A percentile compares a stretch with the other conserved stretches of the same genome.
Evolutionary conservation across 2,329 filamentous ascomycete species (phyloP).

Genomic region (Nakataea oryzae): DNA sequence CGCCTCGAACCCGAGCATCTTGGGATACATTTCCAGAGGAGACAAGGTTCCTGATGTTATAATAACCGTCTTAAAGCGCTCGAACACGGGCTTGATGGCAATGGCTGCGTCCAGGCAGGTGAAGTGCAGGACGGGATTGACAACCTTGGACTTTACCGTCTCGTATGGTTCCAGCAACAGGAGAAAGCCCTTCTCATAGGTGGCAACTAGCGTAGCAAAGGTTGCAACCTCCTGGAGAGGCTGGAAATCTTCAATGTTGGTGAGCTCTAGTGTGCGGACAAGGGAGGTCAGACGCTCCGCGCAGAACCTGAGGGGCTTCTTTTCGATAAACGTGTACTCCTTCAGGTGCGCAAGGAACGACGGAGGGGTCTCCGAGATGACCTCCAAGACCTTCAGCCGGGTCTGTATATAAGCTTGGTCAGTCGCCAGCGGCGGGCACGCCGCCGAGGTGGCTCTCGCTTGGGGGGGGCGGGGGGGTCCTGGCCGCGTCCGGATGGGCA

Average conservation of each 20-base stretch:
- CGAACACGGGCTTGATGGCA: slow-evolving; percentile 94
- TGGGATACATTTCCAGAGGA: slow-evolving; percentile 96
- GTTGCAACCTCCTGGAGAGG: slow-evolving; percentile 95
- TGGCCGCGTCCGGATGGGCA: not conserved
- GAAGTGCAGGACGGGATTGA: slow-evolving; percentile 94
- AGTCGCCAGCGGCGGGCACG: not conserved
- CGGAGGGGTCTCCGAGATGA: slow-evolving; percentile 91
- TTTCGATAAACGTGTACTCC: slow-evolving; percentile 95
- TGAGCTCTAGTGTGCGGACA: slow-evolving; percentile 87
- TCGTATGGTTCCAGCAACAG: slow-evolving; percentile 97
- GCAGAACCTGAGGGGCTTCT: slow-evolving; percentile 89
- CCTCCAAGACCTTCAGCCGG: slow-evolving; percentile 94
- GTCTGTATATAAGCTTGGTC: slow-evolving; percentile 50
- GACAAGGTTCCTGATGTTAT: slow-evolving; percentile 98
- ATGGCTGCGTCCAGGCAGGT: slow-evolving; percentile 95
- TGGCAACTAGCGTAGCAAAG: slow-evolving; percentile 90
- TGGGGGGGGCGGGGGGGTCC: not conserved
- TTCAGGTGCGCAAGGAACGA: slow-evolving; percentile 89
- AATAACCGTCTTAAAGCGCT: slow-evolving; percentile 94
- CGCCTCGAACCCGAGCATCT: slow-evolving; percentile 89
- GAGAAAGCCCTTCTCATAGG: slow-evolving; percentile 92
- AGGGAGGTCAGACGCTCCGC: slow-evolving; percentile 90
- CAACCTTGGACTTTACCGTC: slow-evolving; percentile 87
- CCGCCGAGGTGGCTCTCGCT: not conserved
- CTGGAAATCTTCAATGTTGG: slow-evolving; percentile 96